A percentile compares a stretch with the other conserved stretches of the same genome.
phyloP scores from a whole-genome alignment of 345 rosid species.

The Clausena lansium region DNA sequence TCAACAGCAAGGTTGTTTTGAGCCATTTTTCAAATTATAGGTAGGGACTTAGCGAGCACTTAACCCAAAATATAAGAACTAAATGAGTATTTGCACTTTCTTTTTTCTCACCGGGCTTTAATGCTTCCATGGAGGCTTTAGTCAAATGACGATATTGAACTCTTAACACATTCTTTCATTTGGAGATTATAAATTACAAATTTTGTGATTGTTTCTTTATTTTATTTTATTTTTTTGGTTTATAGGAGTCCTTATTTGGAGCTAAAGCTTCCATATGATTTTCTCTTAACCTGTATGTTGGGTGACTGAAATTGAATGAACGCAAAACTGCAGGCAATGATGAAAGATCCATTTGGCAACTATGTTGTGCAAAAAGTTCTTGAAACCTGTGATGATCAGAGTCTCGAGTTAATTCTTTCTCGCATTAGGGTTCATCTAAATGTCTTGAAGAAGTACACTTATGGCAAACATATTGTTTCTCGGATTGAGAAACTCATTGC shows the following conservation, averaged over 20 bases:
- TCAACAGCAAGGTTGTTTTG: too few species aligned
- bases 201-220: neutral
- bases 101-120: neutral
- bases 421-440: slow-evolving; percentile 86
- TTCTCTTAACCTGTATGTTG: neutral
- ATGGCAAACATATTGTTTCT: slow-evolving; percentile 94
- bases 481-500: slow-evolving; percentile 93
- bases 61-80: too few species aligned
- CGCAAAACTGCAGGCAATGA: slow-evolving; percentile 76
- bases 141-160: neutral
- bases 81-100: neutral
- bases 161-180: neutral
- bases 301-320: neutral
- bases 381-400: slow-evolving; percentile 88
- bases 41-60: too few species aligned
- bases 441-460: slow-evolving; percentile 88
- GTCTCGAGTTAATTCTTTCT: slow-evolving; percentile 76
- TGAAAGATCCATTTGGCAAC: slow-evolving; percentile 98
- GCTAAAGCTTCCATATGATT: neutral
- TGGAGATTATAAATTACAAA: neutral
- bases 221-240: neutral
- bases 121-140: neutral
- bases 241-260: too few species aligned
- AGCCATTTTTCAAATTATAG: too few species aligned
- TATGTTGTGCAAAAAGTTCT: slow-evolving; percentile 96